Percentiles rank a stretch among this genome's conserved stretches.
phyloP scores from a whole-genome alignment of 139 green algal species.

The Bryopsis sp. region DNA sequence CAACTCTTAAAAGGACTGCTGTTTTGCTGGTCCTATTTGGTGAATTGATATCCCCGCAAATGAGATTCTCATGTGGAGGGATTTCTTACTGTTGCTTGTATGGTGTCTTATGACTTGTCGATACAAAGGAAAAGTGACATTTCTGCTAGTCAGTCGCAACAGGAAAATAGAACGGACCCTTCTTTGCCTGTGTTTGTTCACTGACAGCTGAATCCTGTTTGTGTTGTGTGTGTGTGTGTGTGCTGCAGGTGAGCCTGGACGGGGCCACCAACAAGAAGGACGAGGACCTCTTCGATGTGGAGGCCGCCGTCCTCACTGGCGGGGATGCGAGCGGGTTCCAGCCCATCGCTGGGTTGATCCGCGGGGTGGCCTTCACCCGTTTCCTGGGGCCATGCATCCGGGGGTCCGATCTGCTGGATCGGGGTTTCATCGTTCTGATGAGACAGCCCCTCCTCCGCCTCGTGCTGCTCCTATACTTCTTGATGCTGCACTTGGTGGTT shows the following conservation, averaged over 20 bases:
- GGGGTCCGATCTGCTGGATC: conserved; percentile 7
- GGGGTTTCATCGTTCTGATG: conserved; percentile 5
- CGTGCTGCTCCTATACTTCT: not conserved
- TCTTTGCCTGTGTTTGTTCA: too few species aligned
- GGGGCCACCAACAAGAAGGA: conserved; percentile 15
- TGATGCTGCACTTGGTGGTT: conserved; percentile 7
- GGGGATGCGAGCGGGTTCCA: conserved; percentile 10
- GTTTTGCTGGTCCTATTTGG: too few species aligned
- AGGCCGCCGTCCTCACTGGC: conserved; percentile 7
- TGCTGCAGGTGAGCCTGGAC: not conserved
- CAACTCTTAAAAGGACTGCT: too few species aligned
- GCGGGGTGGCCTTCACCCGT: not conserved
- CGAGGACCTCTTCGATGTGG: conserved; percentile 15
- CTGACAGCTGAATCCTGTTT: too few species aligned
- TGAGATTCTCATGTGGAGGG: too few species aligned
- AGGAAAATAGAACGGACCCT: too few species aligned
- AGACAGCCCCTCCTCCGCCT: not conserved
- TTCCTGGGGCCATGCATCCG: not conserved
- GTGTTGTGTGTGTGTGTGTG: too few species aligned
- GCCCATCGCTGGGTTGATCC: conserved; percentile 4
- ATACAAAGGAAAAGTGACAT: too few species aligned
- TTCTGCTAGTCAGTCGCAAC: too few species aligned
- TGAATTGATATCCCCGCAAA: too few species aligned
- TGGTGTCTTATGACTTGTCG: too few species aligned
- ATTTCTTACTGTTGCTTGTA: too few species aligned